Evolutionary conservation across 1,139 yeast genomes (phyloP), one percentile per base, ranked within the genome.

Genomic region (Pichia sp.): DNA sequence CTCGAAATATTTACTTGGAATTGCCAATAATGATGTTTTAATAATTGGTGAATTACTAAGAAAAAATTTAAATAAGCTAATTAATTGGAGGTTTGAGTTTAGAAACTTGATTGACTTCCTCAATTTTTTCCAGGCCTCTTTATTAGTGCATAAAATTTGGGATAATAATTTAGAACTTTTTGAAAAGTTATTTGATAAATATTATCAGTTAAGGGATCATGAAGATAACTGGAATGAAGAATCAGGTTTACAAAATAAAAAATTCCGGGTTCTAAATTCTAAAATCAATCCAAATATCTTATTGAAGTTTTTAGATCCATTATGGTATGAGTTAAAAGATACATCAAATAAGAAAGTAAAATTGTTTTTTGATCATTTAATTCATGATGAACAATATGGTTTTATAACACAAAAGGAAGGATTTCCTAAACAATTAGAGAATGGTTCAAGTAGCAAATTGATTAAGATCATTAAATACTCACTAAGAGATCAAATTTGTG

Each of bases 61-160:
- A 16, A 42, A 44, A 11, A 58, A 59, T 50, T 52, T 61, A 42
- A 59, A 57, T 37, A 56, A 55, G 40, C 49, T 62, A 25, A 59
- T 61, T 29, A 52, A 59, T 32, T 62, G 65, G 65, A 58, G 64
- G 39, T 56, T 46, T 44, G 53, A 60, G 35, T 53, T 62, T 47
- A 53, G 57, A 35, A 56, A 51, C 25, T 45, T 61, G n/a, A 53
- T 61, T 43, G 64, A 61, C 48, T 55, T 62, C 25, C 48, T 62
- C 12, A 59, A 56, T 40, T 58, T 55, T 42, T 36, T 53, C 22
- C 65, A 62, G 35, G 59, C 58, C 2, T 58, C 51, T 24, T 57
- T 60, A 34, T 29, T 54, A 8, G 55, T 57, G 16, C 13, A 18
- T 1, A 53, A 57, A 15, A 48, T 61, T 16, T 62, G 66, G 66